Evolutionary conservation across 2,329 filamentous ascomycete genomes (phyloP).

Genomic region (Botryosphaeria agaves): DNA sequence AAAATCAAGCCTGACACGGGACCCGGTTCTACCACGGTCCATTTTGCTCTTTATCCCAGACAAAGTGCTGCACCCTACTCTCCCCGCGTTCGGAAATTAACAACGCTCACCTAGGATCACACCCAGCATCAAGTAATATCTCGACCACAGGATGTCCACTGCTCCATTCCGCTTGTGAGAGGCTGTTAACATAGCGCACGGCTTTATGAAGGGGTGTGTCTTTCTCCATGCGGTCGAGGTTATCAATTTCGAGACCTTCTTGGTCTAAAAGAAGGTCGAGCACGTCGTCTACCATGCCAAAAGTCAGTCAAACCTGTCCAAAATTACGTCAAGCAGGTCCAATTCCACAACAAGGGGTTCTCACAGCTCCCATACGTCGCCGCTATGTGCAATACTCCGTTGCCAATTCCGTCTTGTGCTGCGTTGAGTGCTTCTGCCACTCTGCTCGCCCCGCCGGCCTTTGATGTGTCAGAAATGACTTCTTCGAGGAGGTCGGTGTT

Average conservation of each 20-base stretch:
- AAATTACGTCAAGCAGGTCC: too few relatives aligned
- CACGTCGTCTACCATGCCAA: slow-evolving; percentile 64
- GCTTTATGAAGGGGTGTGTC: slow-evolving; percentile 70
- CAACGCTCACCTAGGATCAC: slow-evolving; percentile 36
- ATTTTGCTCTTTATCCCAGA: too few relatives aligned
- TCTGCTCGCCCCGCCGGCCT: slow-evolving; percentile 32
- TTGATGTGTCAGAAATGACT: slow-evolving; percentile 40
- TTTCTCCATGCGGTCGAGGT: slow-evolving; percentile 48
- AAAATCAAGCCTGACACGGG: too few relatives aligned
- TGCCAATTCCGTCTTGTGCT: slow-evolving; percentile 71
- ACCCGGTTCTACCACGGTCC: too few relatives aligned
- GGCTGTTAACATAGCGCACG: slow-evolving; percentile 57
- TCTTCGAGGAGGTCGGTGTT: slow-evolving; percentile 73
- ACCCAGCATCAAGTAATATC: slow-evolving; percentile 71
- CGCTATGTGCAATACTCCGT: slow-evolving; percentile 78
- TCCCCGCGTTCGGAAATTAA: too few relatives aligned
- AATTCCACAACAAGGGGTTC: too few relatives aligned
- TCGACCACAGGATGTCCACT: slow-evolving; percentile 51
- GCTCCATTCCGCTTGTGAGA: slow-evolving; percentile 43
- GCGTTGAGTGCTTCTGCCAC: slow-evolving; percentile 69
- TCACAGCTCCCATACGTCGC: slow-evolving; percentile 72
- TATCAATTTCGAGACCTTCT: slow-evolving; percentile 72
- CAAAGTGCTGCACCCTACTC: too few relatives aligned
- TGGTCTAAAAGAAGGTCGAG: slow-evolving; percentile 73
- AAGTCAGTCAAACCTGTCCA: too few relatives aligned